These are phyloP conservation scores for Plantago coronopus DNA, from an alignment of 305 asterid genomes.

Conservation along the genomic window DNA sequence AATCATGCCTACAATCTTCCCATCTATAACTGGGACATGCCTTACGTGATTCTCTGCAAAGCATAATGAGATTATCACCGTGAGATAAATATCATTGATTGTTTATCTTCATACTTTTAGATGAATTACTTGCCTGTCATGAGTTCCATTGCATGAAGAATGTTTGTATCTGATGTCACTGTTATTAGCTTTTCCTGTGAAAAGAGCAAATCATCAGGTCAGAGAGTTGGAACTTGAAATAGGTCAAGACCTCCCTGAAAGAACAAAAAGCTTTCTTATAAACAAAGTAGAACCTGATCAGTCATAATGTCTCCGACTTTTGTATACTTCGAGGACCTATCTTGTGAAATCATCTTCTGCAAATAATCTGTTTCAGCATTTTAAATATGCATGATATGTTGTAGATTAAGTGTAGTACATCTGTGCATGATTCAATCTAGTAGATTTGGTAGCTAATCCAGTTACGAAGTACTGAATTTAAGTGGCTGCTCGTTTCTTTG, in stretches of 20 bases:
- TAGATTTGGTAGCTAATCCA: too few relatives aligned
- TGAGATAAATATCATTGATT: background rate
- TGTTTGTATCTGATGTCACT: constrained; percentile 62
- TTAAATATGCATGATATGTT: too few relatives aligned
- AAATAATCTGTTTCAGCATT: constrained; percentile 51
- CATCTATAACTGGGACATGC: constrained; percentile 74
- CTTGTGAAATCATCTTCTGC: constrained; percentile 55
- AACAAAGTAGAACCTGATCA: constrained; percentile 35
- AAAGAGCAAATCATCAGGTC: constrained; percentile 1
- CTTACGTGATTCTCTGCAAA: constrained; percentile 60
- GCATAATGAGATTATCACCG: constrained; percentile 8
- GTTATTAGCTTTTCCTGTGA: constrained; percentile 56
- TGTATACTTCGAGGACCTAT: constrained; percentile 62
- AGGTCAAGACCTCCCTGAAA: background rate
- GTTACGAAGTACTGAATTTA: too few relatives aligned
- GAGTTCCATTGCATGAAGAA: constrained; percentile 74
- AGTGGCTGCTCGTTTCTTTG: too few relatives aligned
- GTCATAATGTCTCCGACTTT: constrained; percentile 79
- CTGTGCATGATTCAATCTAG: too few relatives aligned
- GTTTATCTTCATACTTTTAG: background rate
- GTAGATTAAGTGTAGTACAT: too few relatives aligned
- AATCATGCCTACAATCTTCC: constrained; percentile 72
- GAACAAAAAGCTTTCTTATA: constrained; percentile 1
- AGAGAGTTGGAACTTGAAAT: constrained; percentile 10
- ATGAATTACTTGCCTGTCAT: constrained; percentile 52